Evolutionary conservation across 768 basidiomycete genomes (phyloP).

Genomic region (Kwoniella heveanensis): DNA sequence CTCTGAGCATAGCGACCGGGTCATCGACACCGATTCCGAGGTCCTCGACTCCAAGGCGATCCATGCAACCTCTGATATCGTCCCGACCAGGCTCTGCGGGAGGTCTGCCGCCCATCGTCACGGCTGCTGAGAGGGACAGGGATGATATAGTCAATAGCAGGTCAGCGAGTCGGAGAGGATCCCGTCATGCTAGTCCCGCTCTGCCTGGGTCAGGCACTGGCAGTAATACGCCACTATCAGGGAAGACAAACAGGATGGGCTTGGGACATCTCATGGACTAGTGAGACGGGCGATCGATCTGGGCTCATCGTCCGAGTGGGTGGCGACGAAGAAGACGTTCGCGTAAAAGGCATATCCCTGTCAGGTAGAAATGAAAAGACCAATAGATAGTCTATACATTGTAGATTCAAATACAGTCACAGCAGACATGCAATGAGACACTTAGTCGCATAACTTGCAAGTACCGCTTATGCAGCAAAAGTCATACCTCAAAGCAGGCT

Average conservation of each 20-base stretch:
- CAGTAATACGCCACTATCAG: neutral
- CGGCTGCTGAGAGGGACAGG: constrained; percentile 4
- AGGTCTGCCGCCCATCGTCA: constrained; percentile 12
- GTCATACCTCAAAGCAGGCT: too few species aligned
- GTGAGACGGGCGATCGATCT: too few species aligned
- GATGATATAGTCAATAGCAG: constrained; percentile 8
- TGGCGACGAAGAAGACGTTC: too few species aligned
- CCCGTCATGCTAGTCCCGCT: constrained; percentile 10
- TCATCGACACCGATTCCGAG: constrained; percentile 4
- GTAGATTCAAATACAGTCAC: too few species aligned
- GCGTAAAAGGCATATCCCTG: too few species aligned
- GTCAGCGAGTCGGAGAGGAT: constrained; percentile 5
- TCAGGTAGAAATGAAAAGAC: too few species aligned
- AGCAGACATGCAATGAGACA: too few species aligned
- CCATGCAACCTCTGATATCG: neutral
- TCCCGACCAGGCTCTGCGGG: constrained; percentile 4
- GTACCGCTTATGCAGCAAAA: too few species aligned
- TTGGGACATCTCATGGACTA: constrained; percentile 1
- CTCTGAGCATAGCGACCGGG: constrained; percentile 4
- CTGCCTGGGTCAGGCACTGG: too few species aligned
- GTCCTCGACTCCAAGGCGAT: neutral
- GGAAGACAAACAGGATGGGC: neutral
- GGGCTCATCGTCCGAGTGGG: too few species aligned
- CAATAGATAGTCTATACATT: too few species aligned
- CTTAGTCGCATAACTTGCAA: too few species aligned